Evolutionary conservation across 768 basidiomycete genomes (phyloP), one percentile per base, ranked within the genome.

Genomic region (Dacryopinax primogenitus): DNA sequence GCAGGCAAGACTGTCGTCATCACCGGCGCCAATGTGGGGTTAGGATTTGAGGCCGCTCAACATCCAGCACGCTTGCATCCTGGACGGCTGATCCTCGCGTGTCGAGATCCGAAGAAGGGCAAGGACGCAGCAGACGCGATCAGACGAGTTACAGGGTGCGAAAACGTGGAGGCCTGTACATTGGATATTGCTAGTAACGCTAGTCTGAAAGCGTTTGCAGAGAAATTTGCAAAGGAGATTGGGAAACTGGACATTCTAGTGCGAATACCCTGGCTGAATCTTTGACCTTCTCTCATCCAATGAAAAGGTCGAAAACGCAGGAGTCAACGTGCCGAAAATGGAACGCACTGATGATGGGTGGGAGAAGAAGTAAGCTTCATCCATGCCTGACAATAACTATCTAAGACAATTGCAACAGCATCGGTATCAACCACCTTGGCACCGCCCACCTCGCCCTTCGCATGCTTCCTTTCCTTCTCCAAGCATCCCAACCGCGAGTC

Each of bases 341-440:
- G 36, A 70, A 4, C 51, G 67, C 9, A 79, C 78, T 0, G 35
- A 63, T 0, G 78, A 83, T 69, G 82, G 79, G 6, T 83, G 79
- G 79, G 82, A 83, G 66, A 62, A 71, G 12, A 71, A 67, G 82
- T 82, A 62, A 2, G 75, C 69, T 16, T 35, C n/a, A 33, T 3
- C 23, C 1, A 16, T 41, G 2, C n/a, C 15, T 23, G 3, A 18
- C 7, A 0, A 23, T 18, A n/a, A 44, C 33, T 58, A 30, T 11
- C 12, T 11, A 9, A 4, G 51, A 13, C 7, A 58, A 58, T 34
- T 18, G 35, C 12, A 3, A 33, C 41, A 84, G 82, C 11, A 64
- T 82, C 0, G 82, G 83, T 66, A 77, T 80, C 39, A 83, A 83
- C 68, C 68, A 76, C 68, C 70, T 84, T 7, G 72, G 79, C 0